Conservation (phyloP, 768 basidiomycete species). For the Calocybe indica region DNA sequence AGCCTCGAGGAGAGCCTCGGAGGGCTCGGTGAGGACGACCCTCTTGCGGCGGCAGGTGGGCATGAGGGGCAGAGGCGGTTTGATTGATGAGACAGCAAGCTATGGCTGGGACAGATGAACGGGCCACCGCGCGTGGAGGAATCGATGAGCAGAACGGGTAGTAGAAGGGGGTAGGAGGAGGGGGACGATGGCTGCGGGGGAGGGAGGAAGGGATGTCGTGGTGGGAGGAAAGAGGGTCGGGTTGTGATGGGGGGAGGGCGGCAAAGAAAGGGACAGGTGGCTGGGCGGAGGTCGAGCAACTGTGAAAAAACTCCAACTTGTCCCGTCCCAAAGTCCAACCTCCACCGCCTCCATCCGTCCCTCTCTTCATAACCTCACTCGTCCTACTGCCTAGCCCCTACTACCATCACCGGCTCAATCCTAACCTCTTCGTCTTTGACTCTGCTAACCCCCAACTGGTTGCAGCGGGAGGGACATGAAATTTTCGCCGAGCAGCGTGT, state of each 20-base stretch:
- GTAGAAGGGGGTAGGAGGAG: slow-evolving; percentile 9
- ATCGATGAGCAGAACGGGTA: slow-evolving; percentile 8
- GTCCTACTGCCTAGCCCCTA: not conserved
- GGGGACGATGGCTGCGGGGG: slow-evolving; percentile 11
- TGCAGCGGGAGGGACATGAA: too few species aligned
- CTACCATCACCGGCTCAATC: not conserved
- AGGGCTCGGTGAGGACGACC: slow-evolving; percentile 82
- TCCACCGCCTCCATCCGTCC: slow-evolving; percentile 6
- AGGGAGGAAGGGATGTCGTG: slow-evolving; percentile 14
- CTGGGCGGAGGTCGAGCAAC: slow-evolving; percentile 49
- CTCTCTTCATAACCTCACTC: not conserved
- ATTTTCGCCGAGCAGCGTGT: too few species aligned
- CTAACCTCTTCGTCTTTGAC: too few species aligned
- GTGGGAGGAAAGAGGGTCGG: slow-evolving; percentile 27
- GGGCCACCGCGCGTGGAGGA: not conserved
- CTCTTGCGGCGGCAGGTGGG: slow-evolving; percentile 87
- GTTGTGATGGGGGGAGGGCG: slow-evolving; percentile 50
- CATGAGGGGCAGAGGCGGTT: slow-evolving; percentile 37
- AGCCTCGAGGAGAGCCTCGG: slow-evolving; percentile 61
- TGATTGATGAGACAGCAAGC: slow-evolving; percentile 4
- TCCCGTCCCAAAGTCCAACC: slow-evolving; percentile 11
- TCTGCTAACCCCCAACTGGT: too few species aligned
- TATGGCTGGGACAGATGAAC: not conserved
- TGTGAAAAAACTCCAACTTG: slow-evolving; percentile 20
- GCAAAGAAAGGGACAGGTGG: slow-evolving; percentile 61